Percentiles rank a stretch among this genome's conserved stretches.
These are phyloP conservation scores for Adansonia grandidieri DNA, from an alignment of 441 rosid genomes.

Conservation along the genomic window DNA sequence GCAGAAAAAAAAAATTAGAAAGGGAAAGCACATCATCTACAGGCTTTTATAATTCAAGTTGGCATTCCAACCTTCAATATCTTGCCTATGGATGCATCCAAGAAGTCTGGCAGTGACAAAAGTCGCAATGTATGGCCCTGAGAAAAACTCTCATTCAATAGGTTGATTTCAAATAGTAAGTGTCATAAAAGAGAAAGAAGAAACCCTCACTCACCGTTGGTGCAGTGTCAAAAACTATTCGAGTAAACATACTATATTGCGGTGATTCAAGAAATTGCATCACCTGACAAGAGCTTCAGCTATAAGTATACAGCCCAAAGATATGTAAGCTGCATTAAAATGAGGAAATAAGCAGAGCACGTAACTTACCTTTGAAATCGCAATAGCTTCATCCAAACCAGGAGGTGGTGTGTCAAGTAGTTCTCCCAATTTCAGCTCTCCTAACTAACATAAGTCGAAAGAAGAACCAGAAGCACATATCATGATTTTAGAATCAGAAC, in stretches of 20 bases:
- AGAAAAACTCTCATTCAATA: slow-evolving; percentile 23
- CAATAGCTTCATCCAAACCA: slow-evolving; percentile 93
- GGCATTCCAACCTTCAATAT: slow-evolving; percentile 68
- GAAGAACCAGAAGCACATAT: slow-evolving; percentile 29
- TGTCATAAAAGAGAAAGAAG: slow-evolving; percentile 5
- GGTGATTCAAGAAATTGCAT: slow-evolving; percentile 92
- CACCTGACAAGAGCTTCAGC: slow-evolving; percentile 54
- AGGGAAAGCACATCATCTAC: not conserved
- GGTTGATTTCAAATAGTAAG: slow-evolving; percentile 19
- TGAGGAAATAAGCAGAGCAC: slow-evolving; percentile 15
- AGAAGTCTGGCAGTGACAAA: no score
- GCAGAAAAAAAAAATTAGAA: not conserved
- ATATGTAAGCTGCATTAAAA: slow-evolving; percentile 22
- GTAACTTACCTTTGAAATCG: slow-evolving; percentile 73
- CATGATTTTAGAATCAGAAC: not conserved
- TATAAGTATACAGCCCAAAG: slow-evolving; percentile 32
- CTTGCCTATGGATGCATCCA: slow-evolving; percentile 59
- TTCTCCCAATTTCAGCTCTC: slow-evolving; percentile 86
- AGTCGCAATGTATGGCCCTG: slow-evolving; percentile 90
- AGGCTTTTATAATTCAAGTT: slow-evolving; percentile 2
- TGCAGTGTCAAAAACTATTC: slow-evolving; percentile 94
- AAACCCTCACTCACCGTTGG: slow-evolving; percentile 73
- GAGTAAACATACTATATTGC: slow-evolving; percentile 85
- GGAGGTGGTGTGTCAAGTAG: slow-evolving; percentile 94
- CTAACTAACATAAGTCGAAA: slow-evolving; percentile 55